A percentile compares a stretch with the other conserved stretches of the same genome.
Evolutionary conservation across 2,329 filamentous ascomycete species (phyloP).

Genomic region (Fusarium subglutinans): DNA sequence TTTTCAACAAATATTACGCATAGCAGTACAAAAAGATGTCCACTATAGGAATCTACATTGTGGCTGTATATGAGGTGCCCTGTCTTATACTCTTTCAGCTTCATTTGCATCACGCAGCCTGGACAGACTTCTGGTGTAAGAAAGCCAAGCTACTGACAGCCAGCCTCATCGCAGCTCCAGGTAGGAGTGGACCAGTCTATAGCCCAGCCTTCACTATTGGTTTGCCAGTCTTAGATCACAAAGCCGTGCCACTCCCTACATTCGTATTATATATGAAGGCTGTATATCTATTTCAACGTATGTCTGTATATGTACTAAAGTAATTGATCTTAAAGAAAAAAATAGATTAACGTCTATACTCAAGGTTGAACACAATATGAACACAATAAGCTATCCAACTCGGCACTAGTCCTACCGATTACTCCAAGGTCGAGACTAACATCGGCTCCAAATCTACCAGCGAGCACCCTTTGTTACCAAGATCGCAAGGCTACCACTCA

Average conservation of each 20-base stretch:
- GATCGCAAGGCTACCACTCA: background rate
- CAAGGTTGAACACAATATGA: rapidly evolving
- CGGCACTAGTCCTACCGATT: rapidly evolving
- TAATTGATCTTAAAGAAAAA: background rate
- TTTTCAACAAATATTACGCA: too few relatives aligned
- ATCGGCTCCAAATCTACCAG: background rate
- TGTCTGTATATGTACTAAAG: background rate
- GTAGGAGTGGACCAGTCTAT: rapidly evolving
- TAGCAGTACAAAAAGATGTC: too few relatives aligned
- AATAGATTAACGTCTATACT: background rate
- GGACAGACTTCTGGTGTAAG: too few relatives aligned
- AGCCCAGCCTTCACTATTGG: rapidly evolving
- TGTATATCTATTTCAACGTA: rapidly evolving
- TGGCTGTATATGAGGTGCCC: too few relatives aligned
- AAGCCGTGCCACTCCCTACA: background rate
- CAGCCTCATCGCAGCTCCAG: rapidly evolving
- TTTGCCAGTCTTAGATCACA: background rate
- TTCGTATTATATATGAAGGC: rapidly evolving
- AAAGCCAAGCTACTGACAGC: too few relatives aligned
- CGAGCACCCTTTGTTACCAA: background rate
- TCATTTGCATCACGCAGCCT: too few relatives aligned
- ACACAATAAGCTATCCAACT: too few relatives aligned
- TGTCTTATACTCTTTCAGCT: too few relatives aligned
- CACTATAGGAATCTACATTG: too few relatives aligned
- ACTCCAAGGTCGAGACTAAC: rapidly evolving